Percentiles rank a stretch among this genome's conserved stretches.
Evolutionary conservation across 2,329 filamentous ascomycete species (phyloP).

Genomic region (Aureobasidium sp.): DNA sequence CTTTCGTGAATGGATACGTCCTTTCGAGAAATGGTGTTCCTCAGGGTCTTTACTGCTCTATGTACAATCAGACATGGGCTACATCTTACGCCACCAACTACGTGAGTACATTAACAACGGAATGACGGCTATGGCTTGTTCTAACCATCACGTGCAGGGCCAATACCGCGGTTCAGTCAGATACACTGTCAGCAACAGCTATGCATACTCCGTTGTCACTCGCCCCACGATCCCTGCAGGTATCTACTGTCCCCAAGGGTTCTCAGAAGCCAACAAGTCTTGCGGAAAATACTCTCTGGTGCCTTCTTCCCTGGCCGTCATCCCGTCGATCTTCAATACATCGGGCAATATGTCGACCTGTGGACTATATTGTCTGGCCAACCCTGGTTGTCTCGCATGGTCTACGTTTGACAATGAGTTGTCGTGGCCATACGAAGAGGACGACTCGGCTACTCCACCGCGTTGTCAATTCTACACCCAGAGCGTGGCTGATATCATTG

Average conservation of each 20-base stretch:
- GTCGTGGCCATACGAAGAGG: no score
- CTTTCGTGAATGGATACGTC: constrained; percentile 32
- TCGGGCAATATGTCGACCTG: background rate
- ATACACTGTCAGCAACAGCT: constrained; percentile 14
- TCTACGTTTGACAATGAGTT: background rate
- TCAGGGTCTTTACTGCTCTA: constrained; percentile 31
- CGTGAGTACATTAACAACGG: background rate
- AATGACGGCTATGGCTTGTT: background rate
- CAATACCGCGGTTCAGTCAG: constrained; percentile 13
- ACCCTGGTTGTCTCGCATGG: background rate
- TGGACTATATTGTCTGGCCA: background rate
- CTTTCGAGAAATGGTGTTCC: constrained; percentile 29
- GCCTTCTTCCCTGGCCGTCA: background rate
- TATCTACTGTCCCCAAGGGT: background rate
- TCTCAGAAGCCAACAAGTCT: background rate
- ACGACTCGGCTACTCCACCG: no score
- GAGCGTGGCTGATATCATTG: background rate
- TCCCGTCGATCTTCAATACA: background rate
- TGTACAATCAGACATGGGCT: constrained; percentile 25
- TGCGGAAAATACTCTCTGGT: background rate
- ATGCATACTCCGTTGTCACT: constrained; percentile 1
- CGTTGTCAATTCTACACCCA: background rate
- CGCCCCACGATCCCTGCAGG: background rate
- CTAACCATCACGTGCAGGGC: background rate
- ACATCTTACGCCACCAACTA: constrained; percentile 17